Evolutionary conservation across 805 yeast species (phyloP).

Genomic region (Ogataea dorogensis): DNA sequence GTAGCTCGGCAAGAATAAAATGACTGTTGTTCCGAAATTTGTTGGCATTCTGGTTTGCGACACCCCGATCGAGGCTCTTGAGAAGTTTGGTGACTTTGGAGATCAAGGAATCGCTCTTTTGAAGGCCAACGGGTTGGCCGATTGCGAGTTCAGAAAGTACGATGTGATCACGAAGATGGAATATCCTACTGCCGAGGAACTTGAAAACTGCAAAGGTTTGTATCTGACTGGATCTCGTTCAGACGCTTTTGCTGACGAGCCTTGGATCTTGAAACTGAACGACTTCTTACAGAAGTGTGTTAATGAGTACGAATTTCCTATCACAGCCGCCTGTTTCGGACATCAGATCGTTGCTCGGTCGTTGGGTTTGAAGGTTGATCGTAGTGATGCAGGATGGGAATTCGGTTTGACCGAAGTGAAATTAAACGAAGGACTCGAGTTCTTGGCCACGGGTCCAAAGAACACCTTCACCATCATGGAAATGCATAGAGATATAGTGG

Average conservation of each 20-base stretch:
- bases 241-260: slow-evolving; percentile 43
- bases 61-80: slow-evolving; percentile 11
- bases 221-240: slow-evolving; percentile 54
- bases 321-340: slow-evolving; percentile 82
- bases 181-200: slow-evolving; percentile 26
- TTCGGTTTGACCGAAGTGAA: slow-evolving; percentile 55
- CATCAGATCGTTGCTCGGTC: slow-evolving; percentile 78
- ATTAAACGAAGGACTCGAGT: slow-evolving; percentile 37
- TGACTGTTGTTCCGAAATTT: slow-evolving; percentile 10
- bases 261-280: slow-evolving; percentile 45
- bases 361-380: slow-evolving; percentile 56
- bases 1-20: background rate
- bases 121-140: slow-evolving; percentile 20
- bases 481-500: slow-evolving; percentile 54
- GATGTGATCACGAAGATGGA: slow-evolving; percentile 33
- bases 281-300: slow-evolving; percentile 31
- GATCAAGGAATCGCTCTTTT: slow-evolving; percentile 42
- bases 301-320: slow-evolving; percentile 37
- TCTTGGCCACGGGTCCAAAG: slow-evolving; percentile 15
- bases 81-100: slow-evolving; percentile 51
- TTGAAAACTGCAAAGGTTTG: slow-evolving; percentile 36
- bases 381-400: slow-evolving; percentile 73
- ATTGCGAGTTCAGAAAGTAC: slow-evolving; percentile 34
- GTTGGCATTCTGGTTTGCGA: slow-evolving; percentile 19
- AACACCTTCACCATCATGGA: slow-evolving; percentile 44